Evolutionary conservation across 495 filamentous ascomycete species (phyloP), one percentile per base, ranked within the genome.

Genomic region (Tirmania nivea): DNA sequence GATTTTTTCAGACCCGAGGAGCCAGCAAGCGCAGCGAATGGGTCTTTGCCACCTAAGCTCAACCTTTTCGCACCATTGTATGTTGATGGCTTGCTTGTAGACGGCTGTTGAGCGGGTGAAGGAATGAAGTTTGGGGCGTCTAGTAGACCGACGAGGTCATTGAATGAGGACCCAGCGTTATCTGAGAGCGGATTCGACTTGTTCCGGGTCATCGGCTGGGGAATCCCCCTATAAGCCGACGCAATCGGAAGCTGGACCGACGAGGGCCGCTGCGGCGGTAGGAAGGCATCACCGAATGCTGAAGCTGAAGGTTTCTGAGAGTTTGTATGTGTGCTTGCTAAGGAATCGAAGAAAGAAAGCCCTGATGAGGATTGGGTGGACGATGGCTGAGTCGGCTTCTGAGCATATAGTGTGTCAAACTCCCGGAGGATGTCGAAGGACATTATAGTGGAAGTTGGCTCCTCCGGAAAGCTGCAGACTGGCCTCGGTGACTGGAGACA

Each of bases 371-470:
- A n/a, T 42, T 52, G 50, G 31, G 59, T 9, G 52, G 25, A 42
- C 31, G 42, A 16, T 20, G 57, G 52, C 16, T 54, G 10, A 34
- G 53, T 21, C 35, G 47, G 14, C 14, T 55, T 54, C n/a, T 35
- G 14, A 7, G 57, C 36, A 52, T 58, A 56, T 48, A 59, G 59
- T 6, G 60, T 54, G 55, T 55, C 57, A 56, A 64, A 64, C 25
- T 64, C 62, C 34, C 53, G 57, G 11, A 64, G 59, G 21, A 64
- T 54, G 34, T 64, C 61, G 47, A 64, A 61, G n/a, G 61, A 64
- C 62, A 64, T 64, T 36, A 4, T 35, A 19, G 34, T 12, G 16
- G 51, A 35, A 17, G 12, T 34, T 31, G 8, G 7, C 17, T 31
- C 25, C 25, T 5, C 25, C 25, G 25, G 25, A 31, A 31, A 31